Conservation (phyloP, 129 eudicot genomes). For the Pittosporum tobira region DNA sequence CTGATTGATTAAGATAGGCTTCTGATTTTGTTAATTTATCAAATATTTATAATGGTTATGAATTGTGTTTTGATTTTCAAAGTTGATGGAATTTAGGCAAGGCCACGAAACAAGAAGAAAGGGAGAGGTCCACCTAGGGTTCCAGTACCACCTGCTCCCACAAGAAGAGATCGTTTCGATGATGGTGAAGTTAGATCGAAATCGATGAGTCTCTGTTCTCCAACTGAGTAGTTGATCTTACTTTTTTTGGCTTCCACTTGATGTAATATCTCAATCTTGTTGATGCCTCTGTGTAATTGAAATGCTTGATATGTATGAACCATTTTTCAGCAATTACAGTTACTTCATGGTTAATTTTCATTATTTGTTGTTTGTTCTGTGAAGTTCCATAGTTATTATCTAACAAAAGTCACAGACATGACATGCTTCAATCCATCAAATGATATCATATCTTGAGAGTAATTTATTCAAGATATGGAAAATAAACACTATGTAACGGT, state of each 20-base stretch:
- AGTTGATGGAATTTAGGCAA: conserved; percentile 36
- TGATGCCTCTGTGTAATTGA: not conserved
- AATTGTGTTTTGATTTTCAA: not conserved
- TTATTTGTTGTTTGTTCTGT: too few relatives aligned
- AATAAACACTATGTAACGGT: too few relatives aligned
- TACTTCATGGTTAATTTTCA: not conserved
- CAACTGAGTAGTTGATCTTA: conserved; percentile 6
- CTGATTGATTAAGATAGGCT: not conserved
- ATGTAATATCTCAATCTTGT: conserved; percentile 4
- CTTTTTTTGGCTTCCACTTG: not conserved
- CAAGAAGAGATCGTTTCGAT: conserved; percentile 60
- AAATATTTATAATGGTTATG: conserved; percentile 1
- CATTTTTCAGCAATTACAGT: not conserved
- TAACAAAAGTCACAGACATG: too few relatives aligned
- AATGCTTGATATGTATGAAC: not conserved
- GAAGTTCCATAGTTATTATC: too few relatives aligned
- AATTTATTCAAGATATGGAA: too few relatives aligned
- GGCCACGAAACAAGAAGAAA: conserved; percentile 80
- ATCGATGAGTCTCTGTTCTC: conserved; percentile 49
- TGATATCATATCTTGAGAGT: too few relatives aligned
- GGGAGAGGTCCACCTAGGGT: conserved; percentile 95
- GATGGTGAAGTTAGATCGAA: conserved; percentile 59
- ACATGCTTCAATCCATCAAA: too few relatives aligned
- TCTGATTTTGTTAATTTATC: not conserved
- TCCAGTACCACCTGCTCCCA: conserved; percentile 65